Base-by-base conservation (phyloP, 2,329 filamentous ascomycete species). In the Trichoderma sp. region DNA sequence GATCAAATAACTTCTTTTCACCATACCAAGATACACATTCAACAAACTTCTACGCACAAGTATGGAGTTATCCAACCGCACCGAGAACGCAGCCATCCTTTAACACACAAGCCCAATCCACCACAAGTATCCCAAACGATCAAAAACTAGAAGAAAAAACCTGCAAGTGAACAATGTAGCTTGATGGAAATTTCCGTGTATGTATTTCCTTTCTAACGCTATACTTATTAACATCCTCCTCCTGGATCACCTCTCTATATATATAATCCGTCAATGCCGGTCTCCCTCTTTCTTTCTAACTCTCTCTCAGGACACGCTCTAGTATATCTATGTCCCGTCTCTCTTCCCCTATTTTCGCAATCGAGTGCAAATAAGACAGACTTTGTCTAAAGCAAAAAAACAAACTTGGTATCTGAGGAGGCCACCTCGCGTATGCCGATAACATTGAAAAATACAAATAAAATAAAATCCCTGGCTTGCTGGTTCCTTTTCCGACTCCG, bases 341-440 rank as follows among this genome's bases (percentile, higher is more conserved):
- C 49, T 11, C 18, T 18, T 18, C 7, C 18, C 54, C 10, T 34
- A 13, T 39, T n/a, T 24, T 37, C 60, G 49, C 49, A 54, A 64
- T 64, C 49, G 60, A 43, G 55, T 64, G 49, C 49, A 54, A 55
- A 55, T 55, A 24, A 32, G n/a, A 51, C 43, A 30, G n/a, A 51
- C 43, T 43, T 63, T 54, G 49, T 64, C 60, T 64, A 64, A 46
- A 34, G 11, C 8, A 49, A 60, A 46, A 46, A 59, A 46, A 58
- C 21, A 59, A 52, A 34, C 26, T 46, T 66, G 63, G 63, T 66
- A 66, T 66, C 63, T 49, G 63, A 66, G 63, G 39, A 58, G 34
- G 21, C 39, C 18, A 30, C 54, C 54, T 66, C 63, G 52, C 54
- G 49, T 51, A 59, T 66, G 34, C 63, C 34, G n/a, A 51, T 28